A percentile compares a stretch with the other conserved stretches of the same genome.
Evolutionary conservation across 1,284 basidiomycete genomes (phyloP).

Genomic region (Pterula multifida): DNA sequence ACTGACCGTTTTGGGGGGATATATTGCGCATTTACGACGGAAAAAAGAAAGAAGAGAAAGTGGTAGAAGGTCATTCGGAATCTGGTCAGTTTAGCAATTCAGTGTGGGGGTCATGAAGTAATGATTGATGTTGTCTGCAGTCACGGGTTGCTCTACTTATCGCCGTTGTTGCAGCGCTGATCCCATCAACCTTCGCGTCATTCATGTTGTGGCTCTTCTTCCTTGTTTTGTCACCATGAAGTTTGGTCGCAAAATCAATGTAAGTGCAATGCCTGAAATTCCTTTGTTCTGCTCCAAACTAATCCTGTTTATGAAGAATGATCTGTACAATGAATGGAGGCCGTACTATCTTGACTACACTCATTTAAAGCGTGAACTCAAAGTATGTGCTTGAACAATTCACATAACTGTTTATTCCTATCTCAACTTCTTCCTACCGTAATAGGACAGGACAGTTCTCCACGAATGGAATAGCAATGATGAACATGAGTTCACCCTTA

Average conservation of each 20-base stretch:
- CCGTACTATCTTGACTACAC: constrained; percentile 88
- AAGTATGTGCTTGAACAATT: constrained; percentile 30
- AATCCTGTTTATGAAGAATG: constrained; percentile 39
- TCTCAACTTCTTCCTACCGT: constrained; percentile 2
- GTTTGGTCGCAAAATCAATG: constrained; percentile 7
- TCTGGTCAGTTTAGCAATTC: not conserved
- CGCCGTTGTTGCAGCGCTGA: not conserved
- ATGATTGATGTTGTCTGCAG: not conserved
- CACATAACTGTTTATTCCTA: not conserved
- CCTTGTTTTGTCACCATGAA: constrained; percentile 3
- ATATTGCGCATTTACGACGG: not conserved
- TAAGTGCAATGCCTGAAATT: not conserved
- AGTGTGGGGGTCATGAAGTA: not conserved
- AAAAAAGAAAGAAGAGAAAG: not conserved
- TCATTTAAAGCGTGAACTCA: constrained; percentile 80
- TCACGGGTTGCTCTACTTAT: not conserved
- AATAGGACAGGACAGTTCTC: constrained; percentile 48
- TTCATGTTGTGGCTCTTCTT: not conserved
- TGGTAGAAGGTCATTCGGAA: not conserved
- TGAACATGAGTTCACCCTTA: constrained; percentile 68
- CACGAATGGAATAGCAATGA: constrained; percentile 62
- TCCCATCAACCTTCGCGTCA: not conserved
- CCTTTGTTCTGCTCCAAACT: not conserved
- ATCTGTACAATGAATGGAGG: constrained; percentile 83
- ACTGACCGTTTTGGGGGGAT: not conserved